Base-by-base conservation (phyloP, 257 asterid genomes). In the Salvia rosmarinus region DNA sequence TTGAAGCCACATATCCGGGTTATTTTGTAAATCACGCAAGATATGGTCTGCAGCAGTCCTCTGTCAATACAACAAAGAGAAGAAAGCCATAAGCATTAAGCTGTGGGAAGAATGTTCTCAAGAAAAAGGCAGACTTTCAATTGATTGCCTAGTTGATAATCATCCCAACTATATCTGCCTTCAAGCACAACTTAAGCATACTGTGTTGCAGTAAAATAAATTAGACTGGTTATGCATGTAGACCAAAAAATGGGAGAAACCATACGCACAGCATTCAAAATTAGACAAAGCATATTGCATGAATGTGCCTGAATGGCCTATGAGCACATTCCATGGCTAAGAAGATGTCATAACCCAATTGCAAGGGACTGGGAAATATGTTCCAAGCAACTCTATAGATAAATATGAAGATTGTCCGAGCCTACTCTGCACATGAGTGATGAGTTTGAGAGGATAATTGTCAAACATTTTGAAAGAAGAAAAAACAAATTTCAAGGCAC, bases 1-100 rank as follows among this genome's bases (percentile, higher is more conserved):
- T 91, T 92, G 99, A 80, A 92, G 98, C 99, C 99, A 95, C 92
- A 84, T 92, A 46, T 92, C 96, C 9, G 95, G 97, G 79, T 95
- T 92, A 70, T 79, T 86, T 87, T 95, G 99, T 84, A 95, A 77
- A 75, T 95, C 99, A 20, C 98, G 89, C 90, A 95, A 82, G 67
- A 95, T 87, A 77, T 82, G 95, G 81, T 95, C 98, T 11, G 99
- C 98, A 9, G 97, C 96, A 75, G 92, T 73, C 74, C 98, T 88
- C 98, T 95, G 87, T 65, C 75, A 82, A 14, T 21, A 23, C 74
- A 77, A 39, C 71, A 14, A 59, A 67, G 68, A 70, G 54, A 37
- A 63, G 67, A 58, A 62, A 21, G 47, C 64, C 19, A 59, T 32
- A 54, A 25, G 28, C 35, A 46, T 23, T 78, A 30, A 69, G 54